Base-by-base conservation (phyloP, 2,329 filamentous ascomycete genomes). In the Coniochaeta hoffmannii region DNA sequence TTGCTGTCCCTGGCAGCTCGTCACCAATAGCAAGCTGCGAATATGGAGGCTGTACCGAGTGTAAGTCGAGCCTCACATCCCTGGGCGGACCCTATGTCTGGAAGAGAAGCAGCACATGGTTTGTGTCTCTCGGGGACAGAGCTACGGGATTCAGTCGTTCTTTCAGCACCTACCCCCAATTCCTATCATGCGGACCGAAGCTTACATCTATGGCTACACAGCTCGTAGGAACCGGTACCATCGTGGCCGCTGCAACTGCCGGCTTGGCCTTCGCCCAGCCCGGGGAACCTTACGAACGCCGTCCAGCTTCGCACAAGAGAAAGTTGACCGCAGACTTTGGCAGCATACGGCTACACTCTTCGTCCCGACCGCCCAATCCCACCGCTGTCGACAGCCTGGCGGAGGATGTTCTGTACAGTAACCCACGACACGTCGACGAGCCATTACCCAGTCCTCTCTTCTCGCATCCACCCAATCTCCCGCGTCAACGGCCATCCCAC, bases 201-300 rank as follows among this genome's bases (percentile, higher is more conserved):
- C 31, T 26, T 17, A 35, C 49, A 31, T 11, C 2, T 22, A 55
- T 56, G 52, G 54, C 59, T 41, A 31, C 59, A 51, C 64, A 85
- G 81, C 80, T 85, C 64, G 78, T 83, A 70, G 81, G 80, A 69
- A 78, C 81, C 62, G 79, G 81, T 68, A 81, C 80, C 70, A 80
- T 79, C 61, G 77, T 83, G 67, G 81, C 81, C 70, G 80, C 80
- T 65, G 81, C 81, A 62, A 75, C 80, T 68, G 76, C 74, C 62
- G 81, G 81, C 62, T 71, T 85, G 59, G 79, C 80, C 61, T 83
- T 85, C 68, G 81, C 79, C 62, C 79, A 83, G 67, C 71, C 76
- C 46, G 65, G 19, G 70, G 61, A 76, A 80, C 62, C 64, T 71
- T 58, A 68, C 66, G 46, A 64, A 62, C 38, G 60, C 30, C 64